phyloP scores from a whole-genome alignment of 1,139 yeast species.

The Yamadazyma pseudoaaseri region DNA sequence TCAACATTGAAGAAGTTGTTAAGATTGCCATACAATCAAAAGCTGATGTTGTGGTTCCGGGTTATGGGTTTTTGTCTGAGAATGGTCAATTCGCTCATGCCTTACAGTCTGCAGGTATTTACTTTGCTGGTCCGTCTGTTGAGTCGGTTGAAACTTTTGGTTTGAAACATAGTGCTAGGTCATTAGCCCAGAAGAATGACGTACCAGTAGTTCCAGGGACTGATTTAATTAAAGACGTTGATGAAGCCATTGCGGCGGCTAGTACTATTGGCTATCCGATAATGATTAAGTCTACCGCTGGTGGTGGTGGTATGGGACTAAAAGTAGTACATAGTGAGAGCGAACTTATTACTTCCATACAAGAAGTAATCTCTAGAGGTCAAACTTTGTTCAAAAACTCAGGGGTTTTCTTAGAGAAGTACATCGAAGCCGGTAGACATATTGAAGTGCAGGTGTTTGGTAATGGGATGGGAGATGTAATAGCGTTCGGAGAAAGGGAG shows the following conservation, averaged over 20 bases:
- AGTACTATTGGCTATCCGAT: conserved; percentile 44
- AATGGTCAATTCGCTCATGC: conserved; percentile 41
- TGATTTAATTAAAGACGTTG: conserved; percentile 32
- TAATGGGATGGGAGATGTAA: conserved; percentile 40
- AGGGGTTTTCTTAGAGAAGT: conserved; percentile 45
- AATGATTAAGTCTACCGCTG: conserved; percentile 49
- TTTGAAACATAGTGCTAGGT: conserved; percentile 32
- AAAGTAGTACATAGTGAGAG: conserved; percentile 33
- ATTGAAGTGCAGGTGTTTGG: conserved; percentile 49
- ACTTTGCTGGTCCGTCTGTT: conserved; percentile 49
- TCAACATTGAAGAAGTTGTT: conserved; percentile 40
- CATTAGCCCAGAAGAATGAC: conserved; percentile 24
- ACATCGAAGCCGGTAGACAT: conserved; percentile 42
- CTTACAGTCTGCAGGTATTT: conserved; percentile 31
- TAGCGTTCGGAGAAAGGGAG: conserved; percentile 47
- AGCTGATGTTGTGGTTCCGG: conserved; percentile 9
- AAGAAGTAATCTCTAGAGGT: conserved; percentile 43
- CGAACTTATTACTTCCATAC: conserved; percentile 32
- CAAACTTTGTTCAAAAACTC: conserved; percentile 40
- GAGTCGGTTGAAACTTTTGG: conserved; percentile 32
- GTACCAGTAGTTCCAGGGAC: conserved; percentile 54
- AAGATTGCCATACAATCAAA: conserved; percentile 23
- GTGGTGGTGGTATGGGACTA: conserved; percentile 55
- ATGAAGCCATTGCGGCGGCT: conserved; percentile 30
- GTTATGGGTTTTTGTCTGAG: conserved; percentile 26